Evolutionary conservation across 2,329 filamentous ascomycete genomes (phyloP), one percentile per base, ranked within the genome.

Genomic region (Clarireedia paspali): DNA sequence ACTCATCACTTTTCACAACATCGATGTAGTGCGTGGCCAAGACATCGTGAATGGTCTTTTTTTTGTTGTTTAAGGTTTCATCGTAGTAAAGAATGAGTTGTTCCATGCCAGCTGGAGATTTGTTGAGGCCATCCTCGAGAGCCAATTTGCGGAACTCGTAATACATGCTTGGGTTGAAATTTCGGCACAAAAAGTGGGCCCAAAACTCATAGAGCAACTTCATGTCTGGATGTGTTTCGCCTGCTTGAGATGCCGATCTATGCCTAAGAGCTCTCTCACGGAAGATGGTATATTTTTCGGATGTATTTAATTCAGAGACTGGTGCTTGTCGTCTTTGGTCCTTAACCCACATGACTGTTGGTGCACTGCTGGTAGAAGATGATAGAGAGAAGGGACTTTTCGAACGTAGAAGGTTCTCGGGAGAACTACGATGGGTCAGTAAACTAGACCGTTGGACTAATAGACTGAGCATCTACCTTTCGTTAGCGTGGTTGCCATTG

Each of bases 131-230:
- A 71, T 91, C 87, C 67, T 85, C 81, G 59, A 85, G 72, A 55
- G 87, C 87, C 68, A 80, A 77, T 64, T 75, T 74, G 61, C 82
- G 81, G 73, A 91, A 90, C 69, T 91, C 87, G 67, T 81, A 75
- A 73, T 91, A 91, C 82, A 91, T 88, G 67, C 75, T 76, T 57
- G 78, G 75, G 70, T 91, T 88, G 78, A 91, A 90, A 71, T 87
- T 85, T 65, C 82, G 78, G 60, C 83, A 78, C 60, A 91, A 76
- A 67, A 87, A 88, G 68, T 86, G 81, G 20, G 83, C 82, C 85
- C 87, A 91, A 73, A 88, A 88, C 61, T 83, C 78, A 73, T 89
- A 90, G 30, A 89, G 77, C 57, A 82, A 77, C 66, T 82, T 78
- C 77, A 87, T 84, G 65, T 83, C 78, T 58, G 75, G 73, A 49